A percentile compares a stretch with the other conserved stretches of the same genome.
These are phyloP conservation scores for Quercus bicolor DNA, from an alignment of 306 rosid species.

Conservation along the genomic window DNA sequence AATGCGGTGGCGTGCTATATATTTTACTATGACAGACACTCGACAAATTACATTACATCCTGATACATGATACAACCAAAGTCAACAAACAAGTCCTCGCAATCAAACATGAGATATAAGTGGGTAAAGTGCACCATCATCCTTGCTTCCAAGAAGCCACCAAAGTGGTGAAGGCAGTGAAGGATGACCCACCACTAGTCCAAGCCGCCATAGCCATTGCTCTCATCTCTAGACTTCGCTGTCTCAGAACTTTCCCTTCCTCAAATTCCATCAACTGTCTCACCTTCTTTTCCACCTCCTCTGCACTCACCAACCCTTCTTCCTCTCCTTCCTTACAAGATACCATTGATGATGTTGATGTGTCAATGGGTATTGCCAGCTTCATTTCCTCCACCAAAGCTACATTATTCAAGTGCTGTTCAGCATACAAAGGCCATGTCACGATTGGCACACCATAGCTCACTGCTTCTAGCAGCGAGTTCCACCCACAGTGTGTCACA, in stretches of 20 bases:
- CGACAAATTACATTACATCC: too few relatives aligned
- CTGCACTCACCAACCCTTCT: slow-evolving; percentile 11
- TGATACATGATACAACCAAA: too few relatives aligned
- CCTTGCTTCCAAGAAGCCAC: slow-evolving; percentile 16
- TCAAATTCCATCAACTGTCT: slow-evolving; percentile 21
- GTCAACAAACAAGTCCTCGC: too few relatives aligned
- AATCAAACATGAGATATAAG: too few relatives aligned
- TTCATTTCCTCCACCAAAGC: slow-evolving; percentile 20
- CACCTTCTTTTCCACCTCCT: slow-evolving; percentile 19
- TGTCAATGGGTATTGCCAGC: slow-evolving; percentile 9
- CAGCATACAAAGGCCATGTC: slow-evolving; percentile 1
- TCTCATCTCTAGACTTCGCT: slow-evolving; percentile 9
- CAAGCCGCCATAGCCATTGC: slow-evolving; percentile 18
- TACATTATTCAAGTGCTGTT: not conserved
- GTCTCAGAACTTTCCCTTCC: slow-evolving; percentile 15
- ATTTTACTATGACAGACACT: too few relatives aligned
- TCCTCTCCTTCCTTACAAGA: not conserved
- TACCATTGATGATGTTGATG: not conserved
- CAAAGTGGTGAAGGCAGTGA: not conserved
- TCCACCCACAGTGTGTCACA: slow-evolving; percentile 5
- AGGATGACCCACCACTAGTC: slow-evolving; percentile 16
- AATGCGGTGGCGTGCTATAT: too few relatives aligned
- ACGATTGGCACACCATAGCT: not conserved
- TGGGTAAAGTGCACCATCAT: not conserved
- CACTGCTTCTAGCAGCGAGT: slow-evolving; percentile 4